These are phyloP conservation scores for Aspergillus awamori DNA, from an alignment of 2,329 filamentous ascomycete species.

Conservation along the genomic window DNA sequence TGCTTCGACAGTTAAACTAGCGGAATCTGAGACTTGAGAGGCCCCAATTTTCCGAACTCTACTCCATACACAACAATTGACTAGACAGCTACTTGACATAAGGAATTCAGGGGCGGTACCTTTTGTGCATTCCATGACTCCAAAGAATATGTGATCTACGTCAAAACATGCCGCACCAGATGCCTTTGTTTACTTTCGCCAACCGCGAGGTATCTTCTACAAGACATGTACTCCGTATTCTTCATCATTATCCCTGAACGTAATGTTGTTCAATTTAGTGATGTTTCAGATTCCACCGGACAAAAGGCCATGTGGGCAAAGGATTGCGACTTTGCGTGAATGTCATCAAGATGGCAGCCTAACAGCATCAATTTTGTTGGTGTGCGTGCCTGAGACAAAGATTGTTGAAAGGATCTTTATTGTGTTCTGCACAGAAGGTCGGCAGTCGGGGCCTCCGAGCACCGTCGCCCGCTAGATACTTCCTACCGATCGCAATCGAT, in stretches of 20 bases:
- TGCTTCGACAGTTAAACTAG: background rate
- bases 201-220: too few species aligned
- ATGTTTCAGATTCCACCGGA: background rate
- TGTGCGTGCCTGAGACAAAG: too few species aligned
- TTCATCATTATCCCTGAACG: background rate
- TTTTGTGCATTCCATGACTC: background rate
- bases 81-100: background rate
- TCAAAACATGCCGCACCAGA: background rate
- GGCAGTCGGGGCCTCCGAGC: background rate
- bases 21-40: background rate
- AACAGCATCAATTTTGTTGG: too few species aligned
- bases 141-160: background rate
- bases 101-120: background rate
- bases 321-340: background rate
- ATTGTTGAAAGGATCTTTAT: background rate
- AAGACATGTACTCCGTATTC: background rate
- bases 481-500: slow-evolving; percentile 1
- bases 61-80: background rate
- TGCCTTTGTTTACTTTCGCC: too few species aligned
- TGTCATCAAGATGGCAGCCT: background rate
- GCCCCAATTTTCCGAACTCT: too few species aligned
- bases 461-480: background rate
- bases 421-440: background rate
- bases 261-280: background rate
- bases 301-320: background rate